phyloP scores from a whole-genome alignment of 495 filamentous ascomycete species.

The Trichocladium antarcticum region DNA sequence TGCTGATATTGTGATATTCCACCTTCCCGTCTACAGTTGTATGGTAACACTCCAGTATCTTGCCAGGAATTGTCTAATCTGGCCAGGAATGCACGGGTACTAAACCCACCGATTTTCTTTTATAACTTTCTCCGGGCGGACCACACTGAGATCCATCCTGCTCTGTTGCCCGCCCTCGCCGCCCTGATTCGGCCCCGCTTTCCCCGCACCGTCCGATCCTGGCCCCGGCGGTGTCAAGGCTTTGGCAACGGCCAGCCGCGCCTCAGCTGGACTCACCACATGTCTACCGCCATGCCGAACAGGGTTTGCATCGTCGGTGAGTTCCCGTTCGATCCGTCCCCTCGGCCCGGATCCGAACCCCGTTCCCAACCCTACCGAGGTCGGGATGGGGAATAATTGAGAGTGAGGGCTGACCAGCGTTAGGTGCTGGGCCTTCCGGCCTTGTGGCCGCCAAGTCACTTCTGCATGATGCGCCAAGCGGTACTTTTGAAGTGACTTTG shows the following conservation, averaged over 20 bases:
- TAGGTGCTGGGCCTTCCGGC: constrained; percentile 72
- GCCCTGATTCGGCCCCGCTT: constrained; percentile 8
- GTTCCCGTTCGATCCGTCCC: constrained; percentile 16
- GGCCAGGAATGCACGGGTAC: no score
- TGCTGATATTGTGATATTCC: no score
- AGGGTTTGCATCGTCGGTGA: constrained; percentile 58
- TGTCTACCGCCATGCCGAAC: constrained; percentile 31
- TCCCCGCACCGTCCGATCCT: constrained; percentile 5
- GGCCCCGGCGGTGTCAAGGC: not conserved
- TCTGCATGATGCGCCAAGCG: constrained; percentile 45
- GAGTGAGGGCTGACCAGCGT: not conserved
- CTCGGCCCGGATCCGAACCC: no score
- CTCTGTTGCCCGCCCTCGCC: not conserved
- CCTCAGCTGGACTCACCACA: not conserved
- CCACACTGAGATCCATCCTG: no score
- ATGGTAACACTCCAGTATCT: no score
- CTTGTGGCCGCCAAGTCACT: constrained; percentile 74
- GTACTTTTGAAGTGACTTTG: constrained; percentile 53
- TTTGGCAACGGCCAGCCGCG: not conserved
- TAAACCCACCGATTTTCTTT: no score
- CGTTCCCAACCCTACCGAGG: no score
- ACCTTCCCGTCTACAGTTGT: no score
- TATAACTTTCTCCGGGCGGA: no score
- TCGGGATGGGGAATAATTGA: not conserved
- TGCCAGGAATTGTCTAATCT: no score